phyloP scores from a whole-genome alignment of 2,329 filamentous ascomycete species.

The Sarocladium strictum region DNA sequence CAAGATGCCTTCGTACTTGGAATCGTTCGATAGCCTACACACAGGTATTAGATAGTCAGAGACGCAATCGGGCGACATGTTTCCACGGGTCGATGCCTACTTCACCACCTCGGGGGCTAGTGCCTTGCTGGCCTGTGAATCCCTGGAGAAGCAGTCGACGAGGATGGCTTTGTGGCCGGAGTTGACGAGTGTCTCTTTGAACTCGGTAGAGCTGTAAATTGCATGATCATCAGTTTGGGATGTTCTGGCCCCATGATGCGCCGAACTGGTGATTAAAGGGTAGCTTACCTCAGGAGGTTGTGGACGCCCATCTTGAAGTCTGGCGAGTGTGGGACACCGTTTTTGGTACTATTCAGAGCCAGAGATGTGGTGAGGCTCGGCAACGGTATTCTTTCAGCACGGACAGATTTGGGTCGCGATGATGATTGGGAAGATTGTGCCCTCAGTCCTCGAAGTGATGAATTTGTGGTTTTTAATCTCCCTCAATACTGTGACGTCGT shows the following conservation, averaged over 20 bases:
- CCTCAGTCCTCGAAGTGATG: not conserved
- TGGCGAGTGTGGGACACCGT: no score
- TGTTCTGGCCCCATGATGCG: not conserved
- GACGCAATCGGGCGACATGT: no score
- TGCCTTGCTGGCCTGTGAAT: not conserved
- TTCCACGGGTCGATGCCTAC: no score
- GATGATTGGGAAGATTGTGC: no score
- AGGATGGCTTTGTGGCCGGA: constrained; percentile 3
- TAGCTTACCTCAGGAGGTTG: constrained; percentile 4
- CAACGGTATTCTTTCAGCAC: not conserved
- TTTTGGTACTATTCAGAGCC: no score
- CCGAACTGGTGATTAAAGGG: no score
- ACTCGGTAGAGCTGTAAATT: not conserved
- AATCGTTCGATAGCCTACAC: constrained; percentile 1
- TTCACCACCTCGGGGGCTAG: not conserved
- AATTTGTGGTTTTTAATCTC: not conserved
- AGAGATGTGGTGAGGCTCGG: no score
- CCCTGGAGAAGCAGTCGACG: constrained; percentile 3
- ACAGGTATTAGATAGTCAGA: no score
- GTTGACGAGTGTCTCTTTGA: constrained; percentile 8
- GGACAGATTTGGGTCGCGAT: no score
- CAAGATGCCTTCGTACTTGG: constrained; percentile 1
- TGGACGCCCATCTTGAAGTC: constrained; percentile 7
- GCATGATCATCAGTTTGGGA: not conserved
- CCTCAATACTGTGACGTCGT: not conserved